Evolutionary conservation across 2,329 filamentous ascomycete species (phyloP).

Genomic region (Fusarium sp.): DNA sequence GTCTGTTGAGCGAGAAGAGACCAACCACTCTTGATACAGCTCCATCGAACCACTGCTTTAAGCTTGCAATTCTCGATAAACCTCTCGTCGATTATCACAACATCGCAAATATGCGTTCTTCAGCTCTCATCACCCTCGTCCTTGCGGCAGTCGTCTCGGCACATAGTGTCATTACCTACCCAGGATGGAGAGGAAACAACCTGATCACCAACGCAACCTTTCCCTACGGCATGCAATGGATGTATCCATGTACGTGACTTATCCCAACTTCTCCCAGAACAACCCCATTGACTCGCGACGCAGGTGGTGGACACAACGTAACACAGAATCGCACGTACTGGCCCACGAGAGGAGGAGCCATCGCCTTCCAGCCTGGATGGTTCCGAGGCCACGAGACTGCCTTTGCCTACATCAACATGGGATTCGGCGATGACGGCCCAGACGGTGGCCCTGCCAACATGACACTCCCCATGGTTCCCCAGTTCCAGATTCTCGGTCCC

Average conservation of each 20-base stretch:
- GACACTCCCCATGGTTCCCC: constrained; percentile 82
- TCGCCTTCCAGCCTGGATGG: constrained; percentile 95
- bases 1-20: not conserved
- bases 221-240: constrained; percentile 95
- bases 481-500: constrained; percentile 87
- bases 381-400: constrained; percentile 88
- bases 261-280: not conserved
- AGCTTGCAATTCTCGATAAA: not conserved
- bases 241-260: constrained; percentile 83
- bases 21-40: not conserved
- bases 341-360: constrained; percentile 87
- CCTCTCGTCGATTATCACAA: not conserved
- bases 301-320: constrained; percentile 85
- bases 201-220: constrained; percentile 81
- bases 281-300: constrained; percentile 17
- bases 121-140: constrained; percentile 56
- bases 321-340: constrained; percentile 90
- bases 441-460: constrained; percentile 81
- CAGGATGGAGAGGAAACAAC: constrained; percentile 89
- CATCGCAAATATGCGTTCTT: constrained; percentile 58
- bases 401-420: constrained; percentile 91
- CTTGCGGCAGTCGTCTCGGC: constrained; percentile 65
- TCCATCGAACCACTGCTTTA: not conserved
- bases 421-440: constrained; percentile 77
- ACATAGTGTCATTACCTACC: constrained; percentile 89